A percentile compares a stretch with the other conserved stretches of the same genome.
Evolutionary conservation across 208 protist genomes (phyloP).

Genomic region (Vickermania ingenoplastis): DNA sequence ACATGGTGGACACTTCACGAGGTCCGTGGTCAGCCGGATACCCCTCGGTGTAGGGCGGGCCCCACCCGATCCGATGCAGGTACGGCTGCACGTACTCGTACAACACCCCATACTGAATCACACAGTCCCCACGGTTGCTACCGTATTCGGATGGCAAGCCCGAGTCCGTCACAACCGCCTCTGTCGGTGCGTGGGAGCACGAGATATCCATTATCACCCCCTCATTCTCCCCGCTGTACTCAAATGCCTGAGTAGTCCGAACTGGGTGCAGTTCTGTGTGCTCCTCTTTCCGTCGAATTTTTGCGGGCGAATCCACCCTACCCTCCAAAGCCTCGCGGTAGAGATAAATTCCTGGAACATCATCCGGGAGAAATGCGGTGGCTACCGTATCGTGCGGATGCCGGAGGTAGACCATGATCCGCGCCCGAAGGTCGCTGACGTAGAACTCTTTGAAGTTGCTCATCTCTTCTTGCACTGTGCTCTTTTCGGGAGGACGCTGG

Average conservation of each 20-base stretch:
- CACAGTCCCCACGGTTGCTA: constrained; percentile 49
- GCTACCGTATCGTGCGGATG: constrained; percentile 20
- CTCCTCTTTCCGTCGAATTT: not conserved
- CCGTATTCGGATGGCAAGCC: constrained; percentile 45
- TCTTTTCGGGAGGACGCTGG: constrained; percentile 17
- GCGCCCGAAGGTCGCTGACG: constrained; percentile 71
- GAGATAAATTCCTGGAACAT: not conserved
- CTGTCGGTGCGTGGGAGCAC: constrained; percentile 45
- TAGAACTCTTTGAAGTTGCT: constrained; percentile 86
- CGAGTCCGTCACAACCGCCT: constrained; percentile 32
- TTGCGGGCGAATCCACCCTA: no score
- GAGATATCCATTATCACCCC: constrained; percentile 58
- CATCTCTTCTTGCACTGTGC: constrained; percentile 63
- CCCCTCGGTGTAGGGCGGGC: not conserved
- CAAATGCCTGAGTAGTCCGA: constrained; percentile 32
- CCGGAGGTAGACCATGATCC: constrained; percentile 55
- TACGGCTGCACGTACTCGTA: constrained; percentile 70
- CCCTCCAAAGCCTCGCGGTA: not conserved
- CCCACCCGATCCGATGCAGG: constrained; percentile 32
- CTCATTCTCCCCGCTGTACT: constrained; percentile 43
- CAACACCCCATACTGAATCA: constrained; percentile 62
- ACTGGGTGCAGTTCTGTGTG: not conserved
- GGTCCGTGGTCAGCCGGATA: not conserved
- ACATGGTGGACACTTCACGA: constrained; percentile 29
- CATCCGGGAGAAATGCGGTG: not conserved